These are phyloP conservation scores for Globisporangium okanoganense DNA, from an alignment of 352 stramenopile genomes.

Conservation along the genomic window DNA sequence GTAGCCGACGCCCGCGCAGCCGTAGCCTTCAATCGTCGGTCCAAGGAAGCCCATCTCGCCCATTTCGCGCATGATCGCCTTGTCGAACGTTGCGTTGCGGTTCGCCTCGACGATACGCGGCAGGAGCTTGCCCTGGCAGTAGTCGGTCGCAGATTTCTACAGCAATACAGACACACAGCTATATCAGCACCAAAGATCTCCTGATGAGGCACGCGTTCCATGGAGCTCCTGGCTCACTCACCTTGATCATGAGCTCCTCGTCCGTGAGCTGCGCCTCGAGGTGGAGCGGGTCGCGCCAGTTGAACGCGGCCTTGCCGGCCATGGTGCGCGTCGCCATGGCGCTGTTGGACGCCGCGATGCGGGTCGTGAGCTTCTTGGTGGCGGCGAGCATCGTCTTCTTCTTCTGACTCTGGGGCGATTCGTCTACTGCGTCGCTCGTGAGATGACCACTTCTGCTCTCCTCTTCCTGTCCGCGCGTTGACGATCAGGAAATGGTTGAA, in stretches of 20 bases:
- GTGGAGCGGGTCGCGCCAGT: constrained; percentile 81
- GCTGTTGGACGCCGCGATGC: constrained; percentile 18
- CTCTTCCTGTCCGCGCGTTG: constrained; percentile 5
- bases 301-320: constrained; percentile 56
- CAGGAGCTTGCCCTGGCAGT: constrained; percentile 93
- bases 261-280: constrained; percentile 82
- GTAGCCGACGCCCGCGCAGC: constrained; percentile 92
- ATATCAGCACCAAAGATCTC: not conserved
- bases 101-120: constrained; percentile 94
- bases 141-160: constrained; percentile 90
- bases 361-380: constrained; percentile 20
- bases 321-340: constrained; percentile 28
- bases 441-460: not conserved
- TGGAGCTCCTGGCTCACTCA: constrained; percentile 16
- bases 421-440: constrained; percentile 7
- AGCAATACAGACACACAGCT: not conserved
- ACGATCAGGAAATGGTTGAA: constrained; percentile 4
- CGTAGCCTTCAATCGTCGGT: constrained; percentile 93
- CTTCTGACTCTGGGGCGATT: not conserved
- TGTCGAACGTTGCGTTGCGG: constrained; percentile 93
- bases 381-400: constrained; percentile 25
- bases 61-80: constrained; percentile 93
- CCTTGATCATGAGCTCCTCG: constrained; percentile 90
- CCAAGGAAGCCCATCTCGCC: constrained; percentile 94
- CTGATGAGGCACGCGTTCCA: not conserved